Conservation (phyloP, 1,139 yeast genomes). For the Taphrina sp. region DNA sequence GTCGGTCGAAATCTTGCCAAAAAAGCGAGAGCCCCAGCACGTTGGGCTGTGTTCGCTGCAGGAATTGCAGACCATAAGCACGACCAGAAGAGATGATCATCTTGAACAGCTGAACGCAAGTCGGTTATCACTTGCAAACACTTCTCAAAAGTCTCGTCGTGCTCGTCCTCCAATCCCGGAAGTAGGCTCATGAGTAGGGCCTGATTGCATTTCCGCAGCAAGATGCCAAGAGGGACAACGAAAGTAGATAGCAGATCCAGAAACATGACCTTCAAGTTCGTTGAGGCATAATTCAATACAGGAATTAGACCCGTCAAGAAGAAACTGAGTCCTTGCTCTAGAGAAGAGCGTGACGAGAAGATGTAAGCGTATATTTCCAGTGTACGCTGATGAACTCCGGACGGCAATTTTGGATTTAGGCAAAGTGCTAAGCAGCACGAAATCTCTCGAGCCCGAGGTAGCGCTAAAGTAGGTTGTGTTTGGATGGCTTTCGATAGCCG, state of each 20-base stretch:
- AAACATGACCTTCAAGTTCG: conserved; percentile 63
- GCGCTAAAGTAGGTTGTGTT: conserved; percentile 39
- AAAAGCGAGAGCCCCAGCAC: conserved; percentile 48
- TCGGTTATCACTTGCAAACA: conserved; percentile 60
- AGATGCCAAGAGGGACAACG: conserved; percentile 55
- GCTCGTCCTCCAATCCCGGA: conserved; percentile 90
- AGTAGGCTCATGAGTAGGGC: conserved; percentile 72
- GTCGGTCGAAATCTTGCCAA: neutral
- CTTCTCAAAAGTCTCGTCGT: conserved; percentile 72
- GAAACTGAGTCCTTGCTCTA: conserved; percentile 55
- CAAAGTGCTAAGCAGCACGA: conserved; percentile 55
- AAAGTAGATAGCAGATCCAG: conserved; percentile 59
- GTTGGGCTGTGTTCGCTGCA: conserved; percentile 51
- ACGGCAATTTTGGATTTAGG: conserved; percentile 74
- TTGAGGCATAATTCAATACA: conserved; percentile 79
- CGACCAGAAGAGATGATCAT: conserved; percentile 85
- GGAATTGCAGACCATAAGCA: conserved; percentile 71
- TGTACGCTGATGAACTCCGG: conserved; percentile 92
- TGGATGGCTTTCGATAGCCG: conserved; percentile 55
- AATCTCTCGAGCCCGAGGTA: conserved; percentile 53
- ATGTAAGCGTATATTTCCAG: conserved; percentile 71
- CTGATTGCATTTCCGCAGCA: conserved; percentile 57
- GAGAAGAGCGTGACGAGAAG: conserved; percentile 55
- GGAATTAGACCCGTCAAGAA: conserved; percentile 94
- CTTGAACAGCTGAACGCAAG: conserved; percentile 54